Evolutionary conservation across 2,329 filamentous ascomycete species (phyloP).

Genomic region (Dactylellina parvicollis): DNA sequence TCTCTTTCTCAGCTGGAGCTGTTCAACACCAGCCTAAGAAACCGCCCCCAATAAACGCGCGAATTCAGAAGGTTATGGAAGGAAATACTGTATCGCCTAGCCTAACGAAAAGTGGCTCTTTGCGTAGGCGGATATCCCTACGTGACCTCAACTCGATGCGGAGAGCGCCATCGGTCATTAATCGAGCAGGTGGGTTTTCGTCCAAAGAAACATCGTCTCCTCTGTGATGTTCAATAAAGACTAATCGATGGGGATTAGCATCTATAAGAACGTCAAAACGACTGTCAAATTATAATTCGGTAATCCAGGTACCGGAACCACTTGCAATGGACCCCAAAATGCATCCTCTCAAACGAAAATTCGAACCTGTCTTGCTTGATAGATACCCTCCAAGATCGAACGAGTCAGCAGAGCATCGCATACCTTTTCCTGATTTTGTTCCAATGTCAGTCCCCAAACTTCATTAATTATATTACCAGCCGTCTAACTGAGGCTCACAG

Average conservation of each 20-base stretch:
- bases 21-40: constrained; percentile 71
- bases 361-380: constrained; percentile 95
- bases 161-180: constrained; percentile 79
- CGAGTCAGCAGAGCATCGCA: constrained; percentile 81
- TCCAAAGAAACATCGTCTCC: background rate
- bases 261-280: constrained; percentile 84
- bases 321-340: constrained; percentile 89
- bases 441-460: constrained; percentile 71
- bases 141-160: constrained; percentile 95
- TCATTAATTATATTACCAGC: background rate
- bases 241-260: constrained; percentile 61
- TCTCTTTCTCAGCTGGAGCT: constrained; percentile 86
- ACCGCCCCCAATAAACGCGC: constrained; percentile 72
- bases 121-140: constrained; percentile 90
- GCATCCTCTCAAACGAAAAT: constrained; percentile 92
- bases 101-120: constrained; percentile 60
- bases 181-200: constrained; percentile 71
- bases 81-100: constrained; percentile 70
- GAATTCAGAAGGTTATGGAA: constrained; percentile 81
- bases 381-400: constrained; percentile 85
- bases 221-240: constrained; percentile 16
- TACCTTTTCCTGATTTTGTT: constrained; percentile 93
- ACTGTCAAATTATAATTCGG: constrained; percentile 96
- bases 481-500: constrained; percentile 19
- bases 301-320: constrained; percentile 92